Evolutionary conservation across 805 yeast species (phyloP), one percentile per base, ranked within the genome.

Genomic region (Candida maris): DNA sequence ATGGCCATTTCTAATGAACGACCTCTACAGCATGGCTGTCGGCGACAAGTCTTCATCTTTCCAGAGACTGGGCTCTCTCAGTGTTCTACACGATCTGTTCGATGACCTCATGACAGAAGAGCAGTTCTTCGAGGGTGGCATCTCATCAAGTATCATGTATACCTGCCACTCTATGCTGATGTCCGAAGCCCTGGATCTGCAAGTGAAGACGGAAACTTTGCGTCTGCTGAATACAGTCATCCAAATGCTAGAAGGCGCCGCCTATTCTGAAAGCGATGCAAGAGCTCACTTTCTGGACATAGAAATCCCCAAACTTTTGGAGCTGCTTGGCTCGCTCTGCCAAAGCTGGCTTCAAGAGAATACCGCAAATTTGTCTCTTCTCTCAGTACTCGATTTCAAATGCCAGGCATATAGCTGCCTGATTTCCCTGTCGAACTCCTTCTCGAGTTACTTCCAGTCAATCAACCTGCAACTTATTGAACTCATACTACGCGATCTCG

Each of bases 21-120:
- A 57, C 5, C 51, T 86, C 15, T 79, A 77, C 49, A 52, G 52
- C 2, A 13, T 41, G n/a, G 44, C 51, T 4, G 44, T 42, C 6
- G 56, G 59, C 23, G 49, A 57, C 7, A 52, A 64, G 7, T 52
- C 56, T 22, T 50, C 65, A 35, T 45, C 50, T n/a, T 49, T 38
- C 27, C 59, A 63, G 17, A 52, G 75, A 21, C 48, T 76, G 20
- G 85, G 85, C 13, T 77, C 81, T 0, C 53, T 83, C 41, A 54
- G 73, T 4, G 77, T 83, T 3, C 62, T 86, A 30, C 77, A 73
- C 47, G 97, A 91, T 42, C 67, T 93, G 17, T 81, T 88, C 44
- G 93, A 85, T 51, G 97, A 93, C 52, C 69, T 88, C 34, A 77
- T 93, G 20, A 74, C 91, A 2, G 96, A 87, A 39, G 87, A 81